Conservation (phyloP, 345 rosid genomes). For the Gossypium longicalyx region DNA sequence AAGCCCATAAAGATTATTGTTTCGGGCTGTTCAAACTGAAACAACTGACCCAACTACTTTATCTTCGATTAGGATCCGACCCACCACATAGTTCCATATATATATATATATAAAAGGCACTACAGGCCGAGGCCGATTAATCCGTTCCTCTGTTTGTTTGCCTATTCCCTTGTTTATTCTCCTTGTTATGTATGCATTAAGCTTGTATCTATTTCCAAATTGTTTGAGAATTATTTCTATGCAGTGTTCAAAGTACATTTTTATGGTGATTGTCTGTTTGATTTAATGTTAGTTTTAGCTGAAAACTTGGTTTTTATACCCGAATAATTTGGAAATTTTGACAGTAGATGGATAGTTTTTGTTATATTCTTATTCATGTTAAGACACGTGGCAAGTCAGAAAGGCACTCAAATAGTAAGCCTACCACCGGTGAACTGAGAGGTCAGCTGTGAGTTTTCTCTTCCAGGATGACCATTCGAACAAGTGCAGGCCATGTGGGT, state of each 20-base stretch:
- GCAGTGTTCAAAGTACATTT: neutral
- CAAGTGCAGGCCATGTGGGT: no score
- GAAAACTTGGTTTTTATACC: neutral
- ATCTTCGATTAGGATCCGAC: neutral
- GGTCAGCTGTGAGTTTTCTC: no score
- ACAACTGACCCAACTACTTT: neutral
- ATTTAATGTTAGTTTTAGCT: neutral
- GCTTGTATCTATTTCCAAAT: no score
- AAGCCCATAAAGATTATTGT: neutral
- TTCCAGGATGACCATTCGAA: no score
- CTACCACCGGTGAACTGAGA: no score
- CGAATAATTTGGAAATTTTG: neutral
- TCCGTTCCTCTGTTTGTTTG: neutral
- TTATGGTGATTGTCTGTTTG: neutral
- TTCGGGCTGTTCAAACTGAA: neutral
- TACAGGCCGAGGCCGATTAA: neutral
- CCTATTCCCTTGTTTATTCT: neutral
- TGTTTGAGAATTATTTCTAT: neutral
- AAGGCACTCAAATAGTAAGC: no score
- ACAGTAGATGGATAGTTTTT: no score
- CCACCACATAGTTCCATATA: neutral
- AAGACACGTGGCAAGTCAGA: no score
- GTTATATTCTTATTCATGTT: no score
- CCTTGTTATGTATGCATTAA: no score
- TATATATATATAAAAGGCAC: neutral